These are phyloP conservation scores for Glycine soja DNA, from an alignment of 306 rosid genomes.

Conservation along the genomic window DNA sequence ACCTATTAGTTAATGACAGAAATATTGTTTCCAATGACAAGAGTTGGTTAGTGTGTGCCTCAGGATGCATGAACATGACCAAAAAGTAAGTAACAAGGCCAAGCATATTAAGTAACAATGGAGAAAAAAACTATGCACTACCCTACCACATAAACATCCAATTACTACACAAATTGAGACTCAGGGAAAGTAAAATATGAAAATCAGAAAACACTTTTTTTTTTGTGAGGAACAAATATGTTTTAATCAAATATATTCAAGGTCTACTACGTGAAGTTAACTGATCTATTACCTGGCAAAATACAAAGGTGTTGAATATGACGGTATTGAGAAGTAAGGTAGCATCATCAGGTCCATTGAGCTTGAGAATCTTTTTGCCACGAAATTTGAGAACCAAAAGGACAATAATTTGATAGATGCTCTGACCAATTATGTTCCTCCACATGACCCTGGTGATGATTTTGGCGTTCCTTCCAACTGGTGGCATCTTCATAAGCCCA, in stretches of 20 bases:
- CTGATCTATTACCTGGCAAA: conserved; percentile 77
- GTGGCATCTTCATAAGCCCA: conserved; percentile 79
- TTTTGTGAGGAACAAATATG: not conserved
- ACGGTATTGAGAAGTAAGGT: conserved; percentile 60
- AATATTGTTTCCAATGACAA: not conserved
- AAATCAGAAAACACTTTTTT: not conserved
- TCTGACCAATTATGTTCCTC: conserved; percentile 92
- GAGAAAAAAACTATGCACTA: not conserved
- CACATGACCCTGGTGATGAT: conserved; percentile 80
- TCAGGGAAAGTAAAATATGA: not conserved
- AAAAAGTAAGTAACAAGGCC: not conserved
- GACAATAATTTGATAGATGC: conserved; percentile 74
- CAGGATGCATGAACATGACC: not conserved
- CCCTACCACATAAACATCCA: not conserved
- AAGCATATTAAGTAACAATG: not conserved
- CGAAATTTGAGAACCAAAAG: conserved; percentile 67
- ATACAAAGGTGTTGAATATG: conserved; percentile 87
- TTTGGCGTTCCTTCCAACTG: conserved; percentile 64
- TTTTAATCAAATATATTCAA: not conserved
- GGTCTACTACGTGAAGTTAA: not conserved
- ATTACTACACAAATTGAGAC: not conserved
- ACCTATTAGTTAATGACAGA: conserved; percentile 40
- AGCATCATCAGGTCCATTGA: conserved; percentile 63
- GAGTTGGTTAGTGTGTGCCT: not conserved
- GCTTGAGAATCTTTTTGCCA: conserved; percentile 63